Evolutionary conservation across 768 basidiomycete genomes (phyloP).

Genomic region (Naganishia vishniacii): DNA sequence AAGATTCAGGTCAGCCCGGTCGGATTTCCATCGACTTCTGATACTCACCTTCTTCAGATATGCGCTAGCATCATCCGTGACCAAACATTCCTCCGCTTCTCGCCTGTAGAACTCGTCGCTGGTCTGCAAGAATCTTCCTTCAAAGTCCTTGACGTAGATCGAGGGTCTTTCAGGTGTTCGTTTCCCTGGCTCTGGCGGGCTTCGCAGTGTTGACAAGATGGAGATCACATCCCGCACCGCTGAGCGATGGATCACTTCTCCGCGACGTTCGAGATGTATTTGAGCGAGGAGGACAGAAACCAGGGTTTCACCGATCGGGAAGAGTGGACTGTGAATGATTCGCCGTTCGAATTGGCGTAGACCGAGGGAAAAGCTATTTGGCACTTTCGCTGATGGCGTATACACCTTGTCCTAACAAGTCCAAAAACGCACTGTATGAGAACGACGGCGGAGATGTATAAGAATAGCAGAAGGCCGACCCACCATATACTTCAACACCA

Average conservation of each 20-base stretch:
- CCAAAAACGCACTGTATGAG: background rate
- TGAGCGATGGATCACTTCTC: constrained; percentile 83
- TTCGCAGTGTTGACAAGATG: constrained; percentile 65
- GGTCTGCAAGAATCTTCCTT: constrained; percentile 70
- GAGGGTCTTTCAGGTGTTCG: constrained; percentile 45
- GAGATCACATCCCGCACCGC: constrained; percentile 83
- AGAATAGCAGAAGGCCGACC: constrained; percentile 34
- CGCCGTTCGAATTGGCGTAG: constrained; percentile 73
- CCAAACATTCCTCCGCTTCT: constrained; percentile 67
- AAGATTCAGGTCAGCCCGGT: background rate
- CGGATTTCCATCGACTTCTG: background rate
- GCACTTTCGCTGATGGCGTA: constrained; percentile 66
- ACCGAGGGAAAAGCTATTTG: constrained; percentile 74
- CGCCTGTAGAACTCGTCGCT: constrained; percentile 71
- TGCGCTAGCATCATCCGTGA: constrained; percentile 70
- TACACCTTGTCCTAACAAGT: constrained; percentile 80
- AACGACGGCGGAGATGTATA: background rate
- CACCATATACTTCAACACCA: constrained; percentile 95
- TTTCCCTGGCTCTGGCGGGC: constrained; percentile 21
- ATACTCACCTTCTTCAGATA: constrained; percentile 69
- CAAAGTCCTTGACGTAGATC: constrained; percentile 76
- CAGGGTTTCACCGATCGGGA: constrained; percentile 77
- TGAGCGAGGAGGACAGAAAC: constrained; percentile 75
- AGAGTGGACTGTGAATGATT: constrained; percentile 53
- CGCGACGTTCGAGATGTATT: constrained; percentile 85